Base-by-base conservation (phyloP, 768 basidiomycete species). In the Suillus paluster region DNA sequence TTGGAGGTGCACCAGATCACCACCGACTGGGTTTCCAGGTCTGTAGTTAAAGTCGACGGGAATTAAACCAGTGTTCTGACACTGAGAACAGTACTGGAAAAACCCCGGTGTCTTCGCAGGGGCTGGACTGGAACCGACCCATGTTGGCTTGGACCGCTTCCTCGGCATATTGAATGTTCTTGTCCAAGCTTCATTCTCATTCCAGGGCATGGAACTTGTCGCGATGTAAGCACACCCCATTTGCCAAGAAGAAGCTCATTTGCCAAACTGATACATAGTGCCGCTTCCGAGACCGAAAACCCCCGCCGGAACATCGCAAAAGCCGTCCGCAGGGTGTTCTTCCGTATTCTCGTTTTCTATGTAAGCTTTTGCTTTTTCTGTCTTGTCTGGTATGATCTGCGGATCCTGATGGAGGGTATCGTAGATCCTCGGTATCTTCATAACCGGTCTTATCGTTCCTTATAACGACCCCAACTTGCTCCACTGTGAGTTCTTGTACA, bases 311-410 rank as follows among this genome's bases (percentile, higher is more conserved):
- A 91, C 69, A 90, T 95, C 64, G 78, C 84, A 9, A 91, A 88
- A 69, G 91, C 92, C 25, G 84, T 91, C n/a, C 80, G 83, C 33
- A 79, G 89, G 36, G 90, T 93, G 2, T 93, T 92, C 74, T 91
- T 84, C 78, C 87, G 94, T 63, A 92, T 96, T 66, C 65, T 88
- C 9, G 64, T 92, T 33, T 94, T 94, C 82, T 94, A 93, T 67
- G 84, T 86, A 63, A 63, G 84, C 68, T 15, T 25, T 19, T 48
- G 30, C 6, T 30, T 39, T n/a, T 44, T 45, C 34, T 8, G 8
- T 30, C 9, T 15, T 57, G 39, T 19, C 23, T 41, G 21, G 27
- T 14, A n/a, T 19, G 36, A 4, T 55, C 3, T 7, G 7, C 10
- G 23, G 54, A 5, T 30, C 21, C 27, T 57, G 55, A 19, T 41